Evolutionary conservation across 257 asterid genomes (phyloP), one percentile per base, ranked within the genome.

Genomic region (Vinca minor): DNA sequence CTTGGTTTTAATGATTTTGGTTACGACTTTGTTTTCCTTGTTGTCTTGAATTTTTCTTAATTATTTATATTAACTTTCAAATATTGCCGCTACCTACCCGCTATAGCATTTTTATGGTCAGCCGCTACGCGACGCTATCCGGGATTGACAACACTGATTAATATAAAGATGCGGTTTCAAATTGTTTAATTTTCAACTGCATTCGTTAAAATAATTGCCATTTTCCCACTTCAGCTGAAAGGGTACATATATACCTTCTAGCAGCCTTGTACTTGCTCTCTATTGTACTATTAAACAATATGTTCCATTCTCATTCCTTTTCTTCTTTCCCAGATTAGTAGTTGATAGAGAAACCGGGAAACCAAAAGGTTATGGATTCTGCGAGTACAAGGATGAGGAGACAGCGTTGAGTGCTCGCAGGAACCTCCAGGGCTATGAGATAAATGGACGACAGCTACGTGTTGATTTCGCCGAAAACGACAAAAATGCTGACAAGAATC

Each of bases 401-500:
- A 91, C 98, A 18, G 94, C 96, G 65, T 71, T 84, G 34, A 91
- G 98, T 83, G 98, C 98, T 59, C 96, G 96, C 46, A 88, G 95
- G 34, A 91, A 91, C 78, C 98, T 91, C 64, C 91, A 86, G 81
- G 95, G 90, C 14, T 86, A 86, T 54, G 93, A 88, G 73, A 85
- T 91, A 71, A 91, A 88, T 66, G 98, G 98, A 11, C 85, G 98
- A 61, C 96, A 91, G 75, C 82, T 91, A 58, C 87, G 98, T 47
- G 95, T 91, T 75, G 98, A 91, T 79, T 91, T 88, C 64, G 98
- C 98, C 41, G 96, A 86, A 79, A 91, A 86, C 75, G 96, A 86
- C 77, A 91, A 91, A 81, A 86, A 87, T 73, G 67, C 87, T 53
- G 93, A 87, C 75, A 76, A 77, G 78, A 83, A 68, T 42, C 94